These are phyloP conservation scores for Exserohilum turcica DNA, from an alignment of 2,329 filamentous ascomycete genomes.

Conservation along the genomic window DNA sequence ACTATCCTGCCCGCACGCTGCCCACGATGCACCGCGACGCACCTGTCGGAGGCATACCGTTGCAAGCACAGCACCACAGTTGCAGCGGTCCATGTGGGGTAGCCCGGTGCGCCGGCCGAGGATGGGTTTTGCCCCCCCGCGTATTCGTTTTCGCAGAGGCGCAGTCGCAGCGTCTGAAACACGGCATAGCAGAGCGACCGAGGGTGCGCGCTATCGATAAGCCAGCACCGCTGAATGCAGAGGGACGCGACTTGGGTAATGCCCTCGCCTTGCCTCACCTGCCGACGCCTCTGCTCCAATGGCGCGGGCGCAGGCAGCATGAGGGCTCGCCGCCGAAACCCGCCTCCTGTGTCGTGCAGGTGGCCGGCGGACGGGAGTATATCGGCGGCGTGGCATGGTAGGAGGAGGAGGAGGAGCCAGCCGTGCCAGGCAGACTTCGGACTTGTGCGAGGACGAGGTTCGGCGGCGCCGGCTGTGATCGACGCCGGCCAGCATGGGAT, in stretches of 20 bases:
- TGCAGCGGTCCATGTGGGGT: constrained; percentile 19
- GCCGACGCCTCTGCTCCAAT: constrained; percentile 36
- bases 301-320: constrained; percentile 18
- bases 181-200: constrained; percentile 20
- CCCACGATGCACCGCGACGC: constrained; percentile 29
- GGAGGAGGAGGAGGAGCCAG: not conserved
- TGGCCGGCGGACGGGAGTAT: constrained; percentile 23
- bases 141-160: constrained; percentile 37
- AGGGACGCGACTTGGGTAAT: constrained; percentile 29
- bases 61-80: constrained; percentile 14
- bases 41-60: constrained; percentile 12
- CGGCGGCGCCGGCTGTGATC: constrained; percentile 37
- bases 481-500: constrained; percentile 13
- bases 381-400: too few species aligned
- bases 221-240: constrained; percentile 24
- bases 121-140: constrained; percentile 26
- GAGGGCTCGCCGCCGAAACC: constrained; percentile 36
- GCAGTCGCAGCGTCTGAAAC: constrained; percentile 42
- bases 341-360: constrained; percentile 17
- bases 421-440: constrained; percentile 3
- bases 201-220: constrained; percentile 43
- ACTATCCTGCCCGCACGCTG: constrained; percentile 28
- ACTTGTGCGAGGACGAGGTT: constrained; percentile 12
- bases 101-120: constrained; percentile 36
- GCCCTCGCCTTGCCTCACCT: constrained; percentile 28